Evolutionary conservation across 495 filamentous ascomycete genomes (phyloP), one percentile per base, ranked within the genome.

Genomic region (Xylaria intraflava): DNA sequence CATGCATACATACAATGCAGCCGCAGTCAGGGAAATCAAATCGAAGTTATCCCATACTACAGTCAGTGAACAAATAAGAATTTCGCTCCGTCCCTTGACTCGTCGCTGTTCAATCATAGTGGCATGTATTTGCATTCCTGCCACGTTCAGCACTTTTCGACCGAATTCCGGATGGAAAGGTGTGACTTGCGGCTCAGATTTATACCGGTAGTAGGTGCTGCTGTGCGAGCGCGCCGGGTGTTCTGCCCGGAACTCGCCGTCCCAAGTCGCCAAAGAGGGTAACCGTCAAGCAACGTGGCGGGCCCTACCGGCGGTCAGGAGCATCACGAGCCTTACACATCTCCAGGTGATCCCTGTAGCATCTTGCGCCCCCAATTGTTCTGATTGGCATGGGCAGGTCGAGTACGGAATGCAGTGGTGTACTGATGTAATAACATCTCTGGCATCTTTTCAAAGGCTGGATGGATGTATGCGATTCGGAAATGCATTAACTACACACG

Each of bases 251-350:
- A 23, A 19, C 29, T 52, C 35, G 26, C 31, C 24, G 47, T 16
- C 19, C 8, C 17, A 48, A 9, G n/a, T 22, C n/a, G 20, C 23
- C 12, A 31, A 29, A 27, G 27, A 19, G 31, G 26, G 19, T 17
- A 47, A 19, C 17, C 46, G 26, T 33, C 49, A 11, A 43, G 1
- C 49, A 11, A 43, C 2, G 23, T 19, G 8, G 10, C 10, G 38
- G 47, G 27, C 36, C 39, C 36, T 24, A 39, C 49, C 33, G 22
- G 38, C 16, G 24, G 49, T 42, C 38, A 51, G 38, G 38, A 51
- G 39, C 26, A 51, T 12, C 36, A 41, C 6, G 6, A 4, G 39
- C 11, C 6, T 4, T 23, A 20, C 19, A 23, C 19, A 17, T 5
- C 5, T 4, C 16, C 39, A 26, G 6, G 22, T 1, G 12, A 24